phyloP scores from a whole-genome alignment of 2,329 filamentous ascomycete species.

The Sarocladiaceae sp. region DNA sequence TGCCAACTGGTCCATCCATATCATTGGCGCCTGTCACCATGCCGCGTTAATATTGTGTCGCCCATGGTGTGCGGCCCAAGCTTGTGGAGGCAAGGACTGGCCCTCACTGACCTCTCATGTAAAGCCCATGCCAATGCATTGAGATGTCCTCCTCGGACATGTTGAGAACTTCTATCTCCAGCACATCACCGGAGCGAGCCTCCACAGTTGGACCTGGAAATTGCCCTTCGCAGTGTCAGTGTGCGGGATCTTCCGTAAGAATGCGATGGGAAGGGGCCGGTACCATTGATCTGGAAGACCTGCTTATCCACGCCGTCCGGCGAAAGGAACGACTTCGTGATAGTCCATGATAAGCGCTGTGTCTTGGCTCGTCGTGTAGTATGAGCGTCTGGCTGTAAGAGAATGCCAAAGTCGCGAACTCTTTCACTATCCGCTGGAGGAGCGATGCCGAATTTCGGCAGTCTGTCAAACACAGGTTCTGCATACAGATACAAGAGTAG shows the following conservation, averaged over 20 bases:
- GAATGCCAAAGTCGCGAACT: not conserved
- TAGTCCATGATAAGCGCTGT: not conserved
- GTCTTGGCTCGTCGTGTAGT: not conserved
- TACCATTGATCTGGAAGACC: constrained; percentile 36
- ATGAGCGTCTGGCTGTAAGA: not conserved
- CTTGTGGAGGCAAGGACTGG: too few relatives aligned
- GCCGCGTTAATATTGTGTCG: too few relatives aligned
- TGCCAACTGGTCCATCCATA: constrained; percentile 62
- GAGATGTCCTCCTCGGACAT: constrained; percentile 36
- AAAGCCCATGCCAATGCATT: constrained; percentile 67
- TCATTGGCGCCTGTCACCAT: constrained; percentile 40
- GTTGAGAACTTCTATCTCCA: constrained; percentile 37
- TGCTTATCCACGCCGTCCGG: not conserved
- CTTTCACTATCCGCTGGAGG: not conserved
- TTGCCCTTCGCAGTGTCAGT: constrained; percentile 21
- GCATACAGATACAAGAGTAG: not conserved
- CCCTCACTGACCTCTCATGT: constrained; percentile 52
- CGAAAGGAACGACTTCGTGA: not conserved
- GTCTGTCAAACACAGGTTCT: not conserved
- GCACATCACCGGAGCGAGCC: constrained; percentile 37
- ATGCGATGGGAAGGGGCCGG: not conserved
- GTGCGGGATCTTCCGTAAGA: too few relatives aligned
- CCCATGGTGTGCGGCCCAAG: too few relatives aligned
- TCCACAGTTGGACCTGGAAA: constrained; percentile 40
- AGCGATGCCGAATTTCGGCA: not conserved